A percentile compares a stretch with the other conserved stretches of the same genome.
Conservation (phyloP, 2,329 filamentous ascomycete species). For the Dactylellina leptospora region DNA sequence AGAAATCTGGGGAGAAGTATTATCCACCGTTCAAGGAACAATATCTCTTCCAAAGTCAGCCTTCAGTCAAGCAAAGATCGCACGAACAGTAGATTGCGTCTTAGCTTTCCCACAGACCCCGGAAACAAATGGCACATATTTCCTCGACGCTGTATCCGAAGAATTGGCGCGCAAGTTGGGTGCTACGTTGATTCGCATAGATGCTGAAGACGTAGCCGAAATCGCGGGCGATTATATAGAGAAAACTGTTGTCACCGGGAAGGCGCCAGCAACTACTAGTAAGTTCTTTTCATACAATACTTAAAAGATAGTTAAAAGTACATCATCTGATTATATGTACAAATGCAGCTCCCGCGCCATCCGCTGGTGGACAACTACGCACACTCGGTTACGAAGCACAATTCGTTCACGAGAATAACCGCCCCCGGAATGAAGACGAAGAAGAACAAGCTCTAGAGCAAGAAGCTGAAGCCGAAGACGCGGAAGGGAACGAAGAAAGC, state of each 20-base stretch:
- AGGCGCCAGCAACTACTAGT: conserved; percentile 15
- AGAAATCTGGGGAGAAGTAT: conserved; percentile 64
- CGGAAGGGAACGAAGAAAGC: conserved; percentile 31
- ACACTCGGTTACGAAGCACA: conserved; percentile 58
- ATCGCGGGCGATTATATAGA: conserved; percentile 74
- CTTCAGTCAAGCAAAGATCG: conserved; percentile 61
- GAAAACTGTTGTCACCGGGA: conserved; percentile 65
- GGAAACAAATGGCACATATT: conserved; percentile 63
- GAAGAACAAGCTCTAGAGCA: conserved; percentile 65
- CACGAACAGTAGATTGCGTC: conserved; percentile 67
- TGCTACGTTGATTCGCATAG: conserved; percentile 74
- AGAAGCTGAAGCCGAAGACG: conserved; percentile 59
- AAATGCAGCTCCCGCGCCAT: conserved; percentile 60
- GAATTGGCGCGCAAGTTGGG: conserved; percentile 69
- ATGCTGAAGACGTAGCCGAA: conserved; percentile 74
- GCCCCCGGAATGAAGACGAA: conserved; percentile 54
- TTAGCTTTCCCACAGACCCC: conserved; percentile 68
- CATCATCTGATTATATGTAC: conserved; percentile 17
- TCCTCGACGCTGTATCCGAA: conserved; percentile 71
- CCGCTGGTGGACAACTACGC: conserved; percentile 57
- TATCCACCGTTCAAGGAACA: conserved; percentile 65
- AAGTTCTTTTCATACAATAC: neutral
- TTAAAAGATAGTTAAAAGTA: too few species aligned
- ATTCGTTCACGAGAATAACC: conserved; percentile 48
- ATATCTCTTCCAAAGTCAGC: conserved; percentile 62